Evolutionary conservation across 2,329 filamentous ascomycete species (phyloP), one percentile per base, ranked within the genome.

Genomic region (Ceratocystis harringtonii): DNA sequence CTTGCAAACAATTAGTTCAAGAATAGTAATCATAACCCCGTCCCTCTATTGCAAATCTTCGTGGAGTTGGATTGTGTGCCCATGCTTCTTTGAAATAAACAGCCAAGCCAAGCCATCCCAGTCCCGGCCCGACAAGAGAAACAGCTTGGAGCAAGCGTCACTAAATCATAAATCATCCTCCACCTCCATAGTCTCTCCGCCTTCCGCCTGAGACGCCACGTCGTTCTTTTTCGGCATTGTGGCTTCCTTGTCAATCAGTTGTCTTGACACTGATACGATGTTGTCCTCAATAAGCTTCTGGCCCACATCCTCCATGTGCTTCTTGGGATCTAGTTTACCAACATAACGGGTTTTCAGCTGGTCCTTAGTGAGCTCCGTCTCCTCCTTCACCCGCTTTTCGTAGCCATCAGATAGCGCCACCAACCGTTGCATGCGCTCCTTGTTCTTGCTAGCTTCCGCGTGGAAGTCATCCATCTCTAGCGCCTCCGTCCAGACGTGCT

Each of bases 171-270:
- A 71, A 69, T 80, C 78, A 70, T 88, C 85, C 71, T 90, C 88
- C 58, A 85, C 80, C 15, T 90, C 87, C 86, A 90, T 90, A 66
- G 79, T 74, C 61, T 86, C 81, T 66, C 81, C 81, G n/a, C 75
- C 73, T 64, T 77, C 75, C 44, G 79, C 80, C 69, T 81, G 80
- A 45, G 78, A 72, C 43, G 72, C 73, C 15, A 75, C 75, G 65
- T 76, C 75, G 76, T 87, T 86, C 72, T 81, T 83, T 74, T 84
- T 86, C 22, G 92, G 90, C 76, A 95, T 89, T 4, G 91, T 94
- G 2, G 94, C 94, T 76, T 99, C 94, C 79, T 97, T 97, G 79
- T 97, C 94, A 72, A 99, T 97, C 92, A 99, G 96, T 76, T 97
- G 94, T 75, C 92, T 83, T 69, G 91, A 95, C n/a, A 99, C 92